Conservation (phyloP, 805 yeast genomes). For the Hemisphaericaspora nanyangensis region DNA sequence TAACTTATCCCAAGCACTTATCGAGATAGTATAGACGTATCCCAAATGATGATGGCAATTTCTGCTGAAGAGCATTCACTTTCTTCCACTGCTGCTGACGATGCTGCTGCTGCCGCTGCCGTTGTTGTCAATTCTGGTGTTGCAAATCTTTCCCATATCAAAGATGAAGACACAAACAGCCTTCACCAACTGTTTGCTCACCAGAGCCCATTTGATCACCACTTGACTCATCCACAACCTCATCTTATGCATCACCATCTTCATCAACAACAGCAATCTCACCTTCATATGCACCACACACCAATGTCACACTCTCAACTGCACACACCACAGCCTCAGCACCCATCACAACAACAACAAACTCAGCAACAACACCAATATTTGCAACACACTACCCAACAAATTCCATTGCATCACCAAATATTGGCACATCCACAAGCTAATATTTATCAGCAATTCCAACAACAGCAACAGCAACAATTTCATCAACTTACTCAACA, state of each 20-base stretch:
- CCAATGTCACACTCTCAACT: constrained; percentile 3
- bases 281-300: constrained; percentile 10
- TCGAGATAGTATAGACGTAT: no score
- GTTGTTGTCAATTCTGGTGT: constrained; percentile 12
- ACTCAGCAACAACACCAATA: constrained; percentile 8
- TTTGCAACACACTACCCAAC: constrained; percentile 8
- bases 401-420: constrained; percentile 11
- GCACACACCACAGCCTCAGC: constrained; percentile 7
- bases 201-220: constrained; percentile 2
- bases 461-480: constrained; percentile 9
- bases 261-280: constrained; percentile 10
- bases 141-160: constrained; percentile 3
- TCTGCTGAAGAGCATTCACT: constrained; percentile 5
- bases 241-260: constrained; percentile 6
- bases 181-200: constrained; percentile 3
- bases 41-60: constrained; percentile 7
- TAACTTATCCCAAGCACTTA: no score
- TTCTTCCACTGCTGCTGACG: constrained; percentile 5
- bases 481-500: constrained; percentile 3
- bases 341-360: constrained; percentile 5
- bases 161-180: constrained; percentile 6
- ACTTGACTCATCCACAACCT: constrained; percentile 6
- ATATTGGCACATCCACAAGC: constrained; percentile 5
- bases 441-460: constrained; percentile 3
- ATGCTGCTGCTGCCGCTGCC: constrained; percentile 20